Percentiles rank a stretch among this genome's conserved stretches.
phyloP scores from a whole-genome alignment of 768 basidiomycete species.

The Mycena rebaudengoi region DNA sequence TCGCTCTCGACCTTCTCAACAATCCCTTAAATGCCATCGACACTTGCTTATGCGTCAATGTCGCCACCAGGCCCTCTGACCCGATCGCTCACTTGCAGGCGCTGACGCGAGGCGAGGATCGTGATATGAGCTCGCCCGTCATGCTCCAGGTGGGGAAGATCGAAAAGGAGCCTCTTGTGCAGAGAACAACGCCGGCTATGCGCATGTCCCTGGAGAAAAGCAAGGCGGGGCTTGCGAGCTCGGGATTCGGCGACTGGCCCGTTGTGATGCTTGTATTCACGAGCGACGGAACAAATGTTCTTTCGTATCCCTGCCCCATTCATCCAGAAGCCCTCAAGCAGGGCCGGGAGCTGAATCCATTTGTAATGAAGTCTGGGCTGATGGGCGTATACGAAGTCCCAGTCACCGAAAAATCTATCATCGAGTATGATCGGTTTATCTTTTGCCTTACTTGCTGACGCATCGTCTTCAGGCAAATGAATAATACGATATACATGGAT shows the following conservation, averaged over 20 bases:
- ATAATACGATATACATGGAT: conserved; percentile 19
- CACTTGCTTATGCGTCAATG: conserved; percentile 11
- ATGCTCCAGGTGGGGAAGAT: conserved; percentile 15
- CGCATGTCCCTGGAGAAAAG: background rate
- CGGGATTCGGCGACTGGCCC: background rate
- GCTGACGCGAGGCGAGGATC: background rate
- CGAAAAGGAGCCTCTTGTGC: background rate
- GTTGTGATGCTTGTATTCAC: conserved; percentile 17
- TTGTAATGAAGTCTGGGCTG: conserved; percentile 1
- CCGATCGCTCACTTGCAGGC: conserved; percentile 1
- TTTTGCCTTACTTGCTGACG: background rate
- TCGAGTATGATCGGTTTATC: background rate
- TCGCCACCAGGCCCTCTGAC: conserved; percentile 4
- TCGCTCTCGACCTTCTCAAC: conserved; percentile 16
- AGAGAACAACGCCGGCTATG: conserved; percentile 10
- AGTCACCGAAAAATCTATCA: conserved; percentile 9
- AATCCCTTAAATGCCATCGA: background rate
- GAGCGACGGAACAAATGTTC: conserved; percentile 6
- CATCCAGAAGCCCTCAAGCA: conserved; percentile 9
- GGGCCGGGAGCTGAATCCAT: conserved; percentile 9
- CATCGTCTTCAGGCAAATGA: background rate
- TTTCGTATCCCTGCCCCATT: background rate
- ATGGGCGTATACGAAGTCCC: conserved; percentile 1
- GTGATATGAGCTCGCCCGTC: background rate
- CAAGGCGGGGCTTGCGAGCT: background rate